A percentile compares a stretch with the other conserved stretches of the same genome.
phyloP scores from a whole-genome alignment of 1,284 basidiomycete species.

The Coriolopsis trogii region DNA sequence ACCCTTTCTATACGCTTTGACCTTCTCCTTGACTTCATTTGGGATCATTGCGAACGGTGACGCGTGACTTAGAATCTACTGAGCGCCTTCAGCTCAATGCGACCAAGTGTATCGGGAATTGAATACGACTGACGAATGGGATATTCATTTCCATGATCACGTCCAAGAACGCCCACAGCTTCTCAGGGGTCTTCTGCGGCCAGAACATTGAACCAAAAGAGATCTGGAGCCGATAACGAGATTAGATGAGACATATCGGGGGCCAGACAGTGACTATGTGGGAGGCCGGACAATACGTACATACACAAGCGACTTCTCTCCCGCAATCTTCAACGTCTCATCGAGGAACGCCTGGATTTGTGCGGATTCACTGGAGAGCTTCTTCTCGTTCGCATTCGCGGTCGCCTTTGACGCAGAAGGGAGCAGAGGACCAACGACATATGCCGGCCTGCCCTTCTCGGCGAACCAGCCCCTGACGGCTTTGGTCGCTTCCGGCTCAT shows the following conservation, averaged over 20 bases:
- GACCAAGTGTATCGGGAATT: background rate
- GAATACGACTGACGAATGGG: conserved; percentile 21
- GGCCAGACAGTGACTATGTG: too few species aligned
- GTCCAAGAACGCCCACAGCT: conserved; percentile 24
- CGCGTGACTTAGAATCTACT: conserved; percentile 28
- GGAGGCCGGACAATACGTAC: conserved; percentile 17
- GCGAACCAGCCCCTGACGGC: conserved; percentile 21
- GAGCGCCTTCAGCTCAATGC: background rate
- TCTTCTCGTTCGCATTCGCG: conserved; percentile 13
- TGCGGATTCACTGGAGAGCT: conserved; percentile 10
- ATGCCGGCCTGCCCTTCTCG: conserved; percentile 15
- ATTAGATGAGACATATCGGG: fast-evolving
- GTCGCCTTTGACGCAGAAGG: conserved; percentile 9
- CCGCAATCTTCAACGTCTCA: conserved; percentile 15
- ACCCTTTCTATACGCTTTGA: conserved; percentile 22
- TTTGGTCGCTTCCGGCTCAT: conserved; percentile 21
- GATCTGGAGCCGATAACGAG: conserved; percentile 9
- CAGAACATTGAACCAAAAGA: conserved; percentile 26
- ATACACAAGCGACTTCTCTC: conserved; percentile 28
- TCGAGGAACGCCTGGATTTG: conserved; percentile 26
- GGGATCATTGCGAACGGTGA: conserved; percentile 22
- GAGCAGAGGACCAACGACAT: conserved; percentile 20
- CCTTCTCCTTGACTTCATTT: conserved; percentile 21
- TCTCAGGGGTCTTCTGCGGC: conserved; percentile 18
- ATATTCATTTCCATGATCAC: conserved; percentile 22